Base-by-base conservation (phyloP, 2,329 filamentous ascomycete genomes). In the Aspergillus niger region DNA sequence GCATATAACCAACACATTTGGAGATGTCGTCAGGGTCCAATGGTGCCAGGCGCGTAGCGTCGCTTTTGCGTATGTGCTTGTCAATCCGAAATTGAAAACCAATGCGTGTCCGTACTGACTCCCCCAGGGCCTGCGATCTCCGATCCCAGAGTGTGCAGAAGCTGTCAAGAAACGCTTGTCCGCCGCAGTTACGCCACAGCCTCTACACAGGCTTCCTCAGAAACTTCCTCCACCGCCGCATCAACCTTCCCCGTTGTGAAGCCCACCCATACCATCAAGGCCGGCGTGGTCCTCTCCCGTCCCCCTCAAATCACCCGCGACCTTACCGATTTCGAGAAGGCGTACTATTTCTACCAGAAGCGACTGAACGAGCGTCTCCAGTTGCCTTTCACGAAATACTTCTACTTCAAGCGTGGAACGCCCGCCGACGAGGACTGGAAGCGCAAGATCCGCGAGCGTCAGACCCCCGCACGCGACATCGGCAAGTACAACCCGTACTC, bases 281-380 rank as follows among this genome's bases (percentile, higher is more conserved):
- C 88, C 60, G 90, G 91, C 65, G 83, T 97, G 61, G 86, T 98
- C 68, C 87, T 99, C 65, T 95, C 92, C 49, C 91, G 95, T 28
- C 87, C 95, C 51, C 95, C 95, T 6, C 82, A 96, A 61, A 83
- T 99, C 70, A 98, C 95, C 26, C 89, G 91, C 67, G 83, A 89
- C 63, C 88, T 94, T 57, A 91, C 90, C 36, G 84, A 91, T 11
- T 98, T 99, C 78, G 95, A 99, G 78, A 90, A 92, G 73, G 85
- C 94, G 65, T 98, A 90, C 80, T 97, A 90, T 83, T 92, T 99
- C 76, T 99, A 99, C 81, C 95, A 99, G 81, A 94, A 94, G 70
- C 92, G 95, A 13, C 85, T 99, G 62, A 97, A 98, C 77, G 95
- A 99, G 82, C 91, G 95, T 47, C 84, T 97, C 55, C 88, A 89